Evolutionary conservation across 2,329 filamentous ascomycete genomes (phyloP), one percentile per base, ranked within the genome.

Genomic region (Proliferodiscus dingleyae): DNA sequence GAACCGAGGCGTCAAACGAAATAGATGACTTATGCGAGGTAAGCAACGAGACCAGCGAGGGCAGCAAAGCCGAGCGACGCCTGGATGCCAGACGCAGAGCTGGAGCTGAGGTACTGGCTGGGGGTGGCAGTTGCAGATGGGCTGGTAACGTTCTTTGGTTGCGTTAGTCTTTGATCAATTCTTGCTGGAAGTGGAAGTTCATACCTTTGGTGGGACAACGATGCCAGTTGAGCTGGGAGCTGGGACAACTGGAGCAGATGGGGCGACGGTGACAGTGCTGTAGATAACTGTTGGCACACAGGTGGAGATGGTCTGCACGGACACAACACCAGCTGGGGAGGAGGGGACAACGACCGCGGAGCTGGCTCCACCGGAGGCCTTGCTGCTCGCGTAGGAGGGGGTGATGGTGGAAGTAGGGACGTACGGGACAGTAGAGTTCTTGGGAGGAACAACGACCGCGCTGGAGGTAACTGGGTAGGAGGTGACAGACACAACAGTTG

Each of bases 21-120:
- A 46, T 18, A 11, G 32, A 51, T 50, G 52, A 57, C 54, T 63
- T 64, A 63, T 54, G 54, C 59, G 57, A 66, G 50, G 52, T 63
- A 51, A 52, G 58, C 56, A 45, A 57, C 51, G 40, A 55, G 30
- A 47, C 53, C 55, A 38, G 47, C 47, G 49, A 49, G 32, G 26
- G 48, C 48, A 37, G 51, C 57, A 41, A 71, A 23, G 60, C 58
- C 21, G 64, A 63, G 28, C 57, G 60, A 52, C 52, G 56, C 23
- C 60, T 55, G 23, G 47, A 61, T 24, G 60, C 50, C 57, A 24
- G 61, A 61, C 24, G 61, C 61, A 36, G 62, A 57, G 13, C 58
- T 26, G 11, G 24, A 56, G 5, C 62, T 52, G 28, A 57, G 52
- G 21, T 39, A 26, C 11, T 9, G 10, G 34, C 3, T 13, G 16